Evolutionary conservation across 306 rosid genomes (phyloP).

Genomic region (Mimosa bimucronata): DNA sequence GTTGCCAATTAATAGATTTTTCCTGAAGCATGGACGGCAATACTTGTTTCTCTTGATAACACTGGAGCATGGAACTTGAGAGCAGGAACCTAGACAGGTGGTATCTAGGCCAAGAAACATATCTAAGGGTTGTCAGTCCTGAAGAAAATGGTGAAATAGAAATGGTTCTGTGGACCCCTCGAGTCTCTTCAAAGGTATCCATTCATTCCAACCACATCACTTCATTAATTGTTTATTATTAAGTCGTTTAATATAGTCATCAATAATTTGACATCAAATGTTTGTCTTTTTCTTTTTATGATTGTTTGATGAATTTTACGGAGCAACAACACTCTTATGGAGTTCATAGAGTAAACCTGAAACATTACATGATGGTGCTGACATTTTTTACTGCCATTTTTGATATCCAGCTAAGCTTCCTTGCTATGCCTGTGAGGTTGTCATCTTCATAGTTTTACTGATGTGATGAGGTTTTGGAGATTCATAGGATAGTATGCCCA

Average conservation of each 20-base stretch:
- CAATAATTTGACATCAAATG: not conserved
- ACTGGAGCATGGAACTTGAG: conserved; percentile 82
- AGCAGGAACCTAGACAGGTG: conserved; percentile 87
- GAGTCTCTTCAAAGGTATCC: conserved; percentile 53
- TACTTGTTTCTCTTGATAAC: conserved; percentile 79
- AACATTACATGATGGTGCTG: conserved; percentile 44
- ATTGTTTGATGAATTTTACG: conserved; percentile 12
- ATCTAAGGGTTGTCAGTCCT: conserved; percentile 75
- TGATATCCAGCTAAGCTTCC: conserved; percentile 39
- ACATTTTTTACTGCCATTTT: conserved; percentile 46
- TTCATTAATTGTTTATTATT: not conserved
- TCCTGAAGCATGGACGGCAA: conserved; percentile 88
- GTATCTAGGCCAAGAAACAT: conserved; percentile 95
- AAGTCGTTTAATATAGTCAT: not conserved
- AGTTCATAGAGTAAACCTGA: conserved; percentile 21
- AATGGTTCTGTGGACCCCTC: conserved; percentile 69
- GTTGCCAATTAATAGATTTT: conserved; percentile 53
- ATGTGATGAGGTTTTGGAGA: not conserved
- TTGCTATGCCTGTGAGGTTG: not conserved
- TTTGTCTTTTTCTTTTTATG: not conserved
- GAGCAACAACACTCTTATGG: conserved; percentile 39
- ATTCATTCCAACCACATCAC: not conserved
- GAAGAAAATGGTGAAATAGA: conserved; percentile 77
- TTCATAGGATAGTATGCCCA: not conserved
- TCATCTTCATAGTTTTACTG: not conserved